Evolutionary conservation across 345 rosid genomes (phyloP).

Genomic region (Kernera saxatilis): DNA sequence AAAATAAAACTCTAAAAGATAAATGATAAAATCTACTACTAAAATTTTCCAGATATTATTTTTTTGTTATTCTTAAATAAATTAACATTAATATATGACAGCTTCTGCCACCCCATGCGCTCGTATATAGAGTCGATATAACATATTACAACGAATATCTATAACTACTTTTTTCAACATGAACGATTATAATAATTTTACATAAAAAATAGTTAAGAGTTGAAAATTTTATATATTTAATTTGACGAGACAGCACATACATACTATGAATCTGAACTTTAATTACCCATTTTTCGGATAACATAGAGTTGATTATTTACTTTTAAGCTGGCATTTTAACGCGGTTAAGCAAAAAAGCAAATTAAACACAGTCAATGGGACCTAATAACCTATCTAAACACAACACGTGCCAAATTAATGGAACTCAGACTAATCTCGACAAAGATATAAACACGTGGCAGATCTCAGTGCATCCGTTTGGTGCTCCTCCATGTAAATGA

Average conservation of each 20-base stretch:
- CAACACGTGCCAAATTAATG: not conserved
- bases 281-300: not conserved
- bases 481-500: slow-evolving; percentile 19
- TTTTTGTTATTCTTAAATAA: not conserved
- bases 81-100: not conserved
- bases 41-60: not conserved
- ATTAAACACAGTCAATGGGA: not conserved
- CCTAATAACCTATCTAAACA: not conserved
- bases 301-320: not conserved
- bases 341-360: slow-evolving; percentile 17
- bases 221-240: not conserved
- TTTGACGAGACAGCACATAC: not conserved
- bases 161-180: not conserved
- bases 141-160: not conserved
- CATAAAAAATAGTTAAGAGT: not conserved
- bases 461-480: slow-evolving; percentile 8
- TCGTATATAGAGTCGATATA: not conserved
- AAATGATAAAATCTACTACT: not conserved
- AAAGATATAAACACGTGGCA: not conserved
- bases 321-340: slow-evolving; percentile 5
- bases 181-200: not conserved
- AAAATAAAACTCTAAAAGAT: not conserved
- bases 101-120: slow-evolving; percentile 5
- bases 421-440: not conserved
- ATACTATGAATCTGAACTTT: not conserved